Evolutionary conservation across 2,329 filamentous ascomycete genomes (phyloP).

Genomic region (Colletotrichum sp.): DNA sequence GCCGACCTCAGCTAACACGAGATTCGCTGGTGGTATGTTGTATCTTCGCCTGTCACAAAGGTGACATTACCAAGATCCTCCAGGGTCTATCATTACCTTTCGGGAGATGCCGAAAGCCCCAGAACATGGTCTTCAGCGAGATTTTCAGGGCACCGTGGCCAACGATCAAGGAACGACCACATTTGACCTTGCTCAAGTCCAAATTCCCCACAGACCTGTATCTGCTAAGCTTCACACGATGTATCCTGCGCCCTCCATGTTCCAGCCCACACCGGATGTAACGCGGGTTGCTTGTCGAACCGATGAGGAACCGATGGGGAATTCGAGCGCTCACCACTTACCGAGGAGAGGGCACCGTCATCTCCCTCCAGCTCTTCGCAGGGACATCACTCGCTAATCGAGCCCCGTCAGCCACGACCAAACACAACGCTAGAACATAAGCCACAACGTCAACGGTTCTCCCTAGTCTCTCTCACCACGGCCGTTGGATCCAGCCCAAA

Average conservation of each 20-base stretch:
- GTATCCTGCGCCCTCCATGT: neutral
- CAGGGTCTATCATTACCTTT: neutral
- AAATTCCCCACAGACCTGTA: neutral
- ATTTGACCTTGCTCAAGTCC: neutral
- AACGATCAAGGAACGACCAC: neutral
- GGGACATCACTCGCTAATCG: neutral
- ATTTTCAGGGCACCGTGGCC: neutral
- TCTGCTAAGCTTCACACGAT: neutral
- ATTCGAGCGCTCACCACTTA: neutral
- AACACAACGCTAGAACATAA: neutral
- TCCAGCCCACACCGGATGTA: neutral
- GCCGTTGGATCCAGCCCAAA: neutral
- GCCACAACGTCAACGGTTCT: constrained; percentile 12
- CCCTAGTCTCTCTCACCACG: neutral
- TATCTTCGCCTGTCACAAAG: neutral
- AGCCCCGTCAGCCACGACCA: neutral
- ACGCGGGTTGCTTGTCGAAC: neutral
- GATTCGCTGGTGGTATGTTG: neutral
- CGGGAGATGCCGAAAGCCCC: neutral
- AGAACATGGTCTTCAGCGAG: neutral
- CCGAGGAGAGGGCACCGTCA: neutral
- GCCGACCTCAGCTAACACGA: neutral
- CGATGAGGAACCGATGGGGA: neutral
- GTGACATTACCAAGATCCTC: neutral
- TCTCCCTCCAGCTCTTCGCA: neutral